phyloP scores from a whole-genome alignment of 306 rosid species.

The Begonia loranthoides region DNA sequence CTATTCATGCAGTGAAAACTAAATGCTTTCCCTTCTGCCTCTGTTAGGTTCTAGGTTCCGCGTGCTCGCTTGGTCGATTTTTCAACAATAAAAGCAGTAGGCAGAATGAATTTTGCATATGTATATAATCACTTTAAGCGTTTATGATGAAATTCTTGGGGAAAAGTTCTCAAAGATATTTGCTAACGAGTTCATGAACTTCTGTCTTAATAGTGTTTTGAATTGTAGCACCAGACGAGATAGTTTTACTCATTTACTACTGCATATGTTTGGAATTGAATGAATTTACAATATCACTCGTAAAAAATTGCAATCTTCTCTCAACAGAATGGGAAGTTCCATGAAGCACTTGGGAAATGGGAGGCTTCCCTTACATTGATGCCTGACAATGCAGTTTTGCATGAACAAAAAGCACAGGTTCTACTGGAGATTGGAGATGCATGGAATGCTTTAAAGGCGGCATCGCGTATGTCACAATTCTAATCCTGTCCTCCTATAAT shows the following conservation, averaged over 20 bases:
- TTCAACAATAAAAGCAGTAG: neutral
- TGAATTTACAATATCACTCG: neutral
- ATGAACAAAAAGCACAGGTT: conserved; percentile 85
- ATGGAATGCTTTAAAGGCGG: conserved; percentile 84
- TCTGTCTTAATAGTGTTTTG: too few relatives aligned
- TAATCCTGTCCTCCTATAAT: too few relatives aligned
- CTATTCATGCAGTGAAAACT: too few relatives aligned
- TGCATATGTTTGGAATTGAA: neutral
- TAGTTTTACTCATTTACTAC: neutral
- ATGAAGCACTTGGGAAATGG: conserved; percentile 87
- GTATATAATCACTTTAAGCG: neutral
- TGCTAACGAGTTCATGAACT: too few relatives aligned
- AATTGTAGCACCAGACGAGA: too few relatives aligned
- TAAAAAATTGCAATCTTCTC: neutral
- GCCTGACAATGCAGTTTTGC: conserved; percentile 56
- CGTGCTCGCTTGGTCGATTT: too few relatives aligned
- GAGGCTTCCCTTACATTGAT: conserved; percentile 66
- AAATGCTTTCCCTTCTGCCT: too few relatives aligned
- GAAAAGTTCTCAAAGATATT: neutral
- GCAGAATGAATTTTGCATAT: neutral
- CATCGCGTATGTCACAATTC: conserved; percentile 36
- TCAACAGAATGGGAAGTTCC: conserved; percentile 55
- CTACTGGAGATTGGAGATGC: conserved; percentile 79
- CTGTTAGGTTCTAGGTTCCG: too few relatives aligned
- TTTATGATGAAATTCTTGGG: neutral